Base-by-base conservation (phyloP, 129 eudicot species). In the Tagetes erecta region DNA sequence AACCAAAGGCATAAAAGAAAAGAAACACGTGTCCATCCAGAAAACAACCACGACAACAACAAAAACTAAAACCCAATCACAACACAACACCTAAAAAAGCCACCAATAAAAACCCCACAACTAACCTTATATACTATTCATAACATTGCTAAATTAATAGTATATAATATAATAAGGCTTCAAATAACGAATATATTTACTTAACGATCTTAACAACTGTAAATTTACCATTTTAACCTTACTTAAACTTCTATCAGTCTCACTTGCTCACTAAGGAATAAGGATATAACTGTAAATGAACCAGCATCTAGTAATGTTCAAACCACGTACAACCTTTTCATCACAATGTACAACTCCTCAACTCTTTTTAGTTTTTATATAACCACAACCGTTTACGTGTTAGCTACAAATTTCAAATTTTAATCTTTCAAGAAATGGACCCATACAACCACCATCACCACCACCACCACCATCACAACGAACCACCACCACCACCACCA, bases 401-500 rank as follows among this genome's bases (percentile, higher is more conserved):
- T 49, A 8, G 35, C 0, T 1, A 34, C 7, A 14, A 51, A 8
- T 34, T 51, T 35, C 20, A 35, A 14, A 49, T 35, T 70, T 3
- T 11, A 70, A 10, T 59, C 2, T 38, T 64, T 39, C 39, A 27
- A 37, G 4, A 40, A 56, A 72, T 72, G 76, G 67, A 72, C 76
- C 76, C 76, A 0, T 72, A 40, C 76, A 49, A 49, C 36, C 55
- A 31, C 63, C 66, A 75, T 64, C 71, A 63, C 78, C 71, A 57
- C 27, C 76, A 67, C 13, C 65, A 39, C 60, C 65, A 75, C 72
- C 79, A 49, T 68, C 64, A 33, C 40, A 56, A 68, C 67, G 44
- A 75, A 64, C 72, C 79, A 75, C 79, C 72, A n/a, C 27, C 39
- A 12, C 76, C 49, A 73, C 70, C 76, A 41, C 77, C 68, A 47